Evolutionary conservation across 2,329 filamentous ascomycete genomes (phyloP).

Genomic region (Colletotrichum sp.): DNA sequence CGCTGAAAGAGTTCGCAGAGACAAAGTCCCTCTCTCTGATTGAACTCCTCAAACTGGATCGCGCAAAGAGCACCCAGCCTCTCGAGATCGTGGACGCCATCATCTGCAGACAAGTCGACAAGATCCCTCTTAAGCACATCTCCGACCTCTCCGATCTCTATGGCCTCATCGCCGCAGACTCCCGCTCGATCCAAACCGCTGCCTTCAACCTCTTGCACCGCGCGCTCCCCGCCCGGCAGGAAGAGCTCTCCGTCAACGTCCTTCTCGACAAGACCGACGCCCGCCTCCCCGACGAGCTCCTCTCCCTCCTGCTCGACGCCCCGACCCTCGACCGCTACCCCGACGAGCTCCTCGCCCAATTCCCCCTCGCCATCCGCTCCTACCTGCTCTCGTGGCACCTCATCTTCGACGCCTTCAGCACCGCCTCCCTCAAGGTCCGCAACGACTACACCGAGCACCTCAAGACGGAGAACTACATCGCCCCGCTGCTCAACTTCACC

Average conservation of each 20-base stretch:
- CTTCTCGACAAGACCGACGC: constrained; percentile 74
- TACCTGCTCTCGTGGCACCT: constrained; percentile 92
- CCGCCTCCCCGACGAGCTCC: constrained; percentile 79
- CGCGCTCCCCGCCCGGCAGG: constrained; percentile 78
- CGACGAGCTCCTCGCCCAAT: constrained; percentile 68
- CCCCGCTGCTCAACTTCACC: constrained; percentile 75
- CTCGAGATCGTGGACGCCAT: constrained; percentile 77
- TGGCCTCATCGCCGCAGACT: constrained; percentile 76
- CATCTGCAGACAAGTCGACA: constrained; percentile 71
- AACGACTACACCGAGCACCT: constrained; percentile 81
- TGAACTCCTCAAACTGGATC: constrained; percentile 62
- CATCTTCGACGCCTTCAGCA: constrained; percentile 83
- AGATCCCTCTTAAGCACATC: constrained; percentile 66
- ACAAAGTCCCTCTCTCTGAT: constrained; percentile 64
- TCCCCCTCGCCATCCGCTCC: constrained; percentile 73
- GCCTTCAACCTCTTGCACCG: constrained; percentile 82
- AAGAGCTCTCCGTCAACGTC: constrained; percentile 80
- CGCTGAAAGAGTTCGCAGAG: constrained; percentile 65
- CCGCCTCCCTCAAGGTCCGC: constrained; percentile 81
- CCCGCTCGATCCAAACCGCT: constrained; percentile 76
- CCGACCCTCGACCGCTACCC: constrained; percentile 73
- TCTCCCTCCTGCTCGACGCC: constrained; percentile 82
- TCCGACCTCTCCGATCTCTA: constrained; percentile 74
- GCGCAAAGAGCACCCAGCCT: constrained; percentile 62
- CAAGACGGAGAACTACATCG: constrained; percentile 73